These are phyloP conservation scores for Hansenula sp. DNA, from an alignment of 1,139 yeast species.

Conservation along the genomic window DNA sequence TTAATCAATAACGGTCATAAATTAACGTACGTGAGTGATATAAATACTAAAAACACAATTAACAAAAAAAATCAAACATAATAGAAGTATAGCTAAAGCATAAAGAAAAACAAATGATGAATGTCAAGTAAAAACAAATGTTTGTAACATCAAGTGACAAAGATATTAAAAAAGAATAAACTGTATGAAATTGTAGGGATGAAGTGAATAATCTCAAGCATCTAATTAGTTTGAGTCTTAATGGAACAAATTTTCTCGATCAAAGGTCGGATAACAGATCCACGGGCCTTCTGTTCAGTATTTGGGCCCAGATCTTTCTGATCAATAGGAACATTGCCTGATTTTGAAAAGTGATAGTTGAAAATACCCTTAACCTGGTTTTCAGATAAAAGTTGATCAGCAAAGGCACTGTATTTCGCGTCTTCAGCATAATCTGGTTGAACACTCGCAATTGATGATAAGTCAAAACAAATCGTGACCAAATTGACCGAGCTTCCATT, in stretches of 20 bases:
- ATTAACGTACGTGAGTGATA: too few species aligned
- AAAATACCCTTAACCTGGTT: conserved; percentile 30
- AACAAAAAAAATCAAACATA: too few species aligned
- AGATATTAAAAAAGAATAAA: too few species aligned
- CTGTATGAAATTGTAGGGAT: too few species aligned
- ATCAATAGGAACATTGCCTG: background rate
- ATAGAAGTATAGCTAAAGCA: too few species aligned
- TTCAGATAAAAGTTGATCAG: conserved; percentile 23
- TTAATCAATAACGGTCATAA: too few species aligned
- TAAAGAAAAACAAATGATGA: too few species aligned
- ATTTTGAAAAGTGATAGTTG: conserved; percentile 20
- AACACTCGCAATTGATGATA: conserved; percentile 28
- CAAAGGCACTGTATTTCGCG: conserved; percentile 15
- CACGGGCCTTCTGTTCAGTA: background rate
- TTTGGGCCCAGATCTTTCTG: background rate
- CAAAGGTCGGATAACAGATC: conserved; percentile 4
- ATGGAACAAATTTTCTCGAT: conserved; percentile 7
- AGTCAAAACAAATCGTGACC: conserved; percentile 27
- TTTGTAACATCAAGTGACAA: too few species aligned
- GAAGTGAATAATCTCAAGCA: background rate
- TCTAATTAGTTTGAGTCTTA: conserved; percentile 6
- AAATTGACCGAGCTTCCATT: conserved; percentile 24
- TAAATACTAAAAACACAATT: too few species aligned
- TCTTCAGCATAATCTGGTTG: conserved; percentile 27
- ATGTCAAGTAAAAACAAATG: too few species aligned